These are phyloP conservation scores for Camelina neglecta DNA, from an alignment of 345 rosid species.

Conservation along the genomic window DNA sequence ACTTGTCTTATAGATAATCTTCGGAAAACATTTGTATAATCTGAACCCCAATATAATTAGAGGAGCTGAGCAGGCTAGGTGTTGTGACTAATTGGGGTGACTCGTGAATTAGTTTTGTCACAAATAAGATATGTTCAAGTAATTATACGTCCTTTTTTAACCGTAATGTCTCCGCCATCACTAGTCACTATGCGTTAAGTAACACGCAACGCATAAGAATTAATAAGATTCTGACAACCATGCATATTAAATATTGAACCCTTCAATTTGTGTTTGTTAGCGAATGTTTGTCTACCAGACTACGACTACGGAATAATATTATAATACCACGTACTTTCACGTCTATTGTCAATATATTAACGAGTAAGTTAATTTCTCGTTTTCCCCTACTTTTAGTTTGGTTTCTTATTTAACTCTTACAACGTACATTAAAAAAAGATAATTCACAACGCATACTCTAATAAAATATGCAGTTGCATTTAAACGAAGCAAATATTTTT, in stretches of 20 bases:
- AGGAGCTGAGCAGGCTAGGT: background rate
- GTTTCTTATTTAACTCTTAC: too few relatives aligned
- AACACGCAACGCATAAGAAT: background rate
- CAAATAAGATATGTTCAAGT: background rate
- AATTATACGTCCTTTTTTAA: too few relatives aligned
- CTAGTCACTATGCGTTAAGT: too few relatives aligned
- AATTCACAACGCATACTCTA: too few relatives aligned
- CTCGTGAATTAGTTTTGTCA: background rate
- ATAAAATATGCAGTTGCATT: too few relatives aligned
- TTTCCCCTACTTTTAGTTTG: too few relatives aligned
- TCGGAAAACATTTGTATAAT: background rate
- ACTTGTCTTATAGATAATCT: background rate
- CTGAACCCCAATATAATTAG: background rate
- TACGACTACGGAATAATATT: too few relatives aligned
- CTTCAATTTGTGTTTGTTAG: background rate
- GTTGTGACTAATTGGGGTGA: background rate
- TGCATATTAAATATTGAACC: background rate
- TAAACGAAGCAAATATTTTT: too few relatives aligned
- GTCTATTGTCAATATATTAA: background rate
- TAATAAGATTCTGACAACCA: background rate
- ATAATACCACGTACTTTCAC: background rate
- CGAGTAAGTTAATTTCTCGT: too few relatives aligned
- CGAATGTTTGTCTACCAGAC: background rate
- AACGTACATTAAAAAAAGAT: too few relatives aligned
- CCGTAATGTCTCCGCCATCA: background rate